Conservation (phyloP, 1,139 yeast genomes). For the Taiozyma sp. region DNA sequence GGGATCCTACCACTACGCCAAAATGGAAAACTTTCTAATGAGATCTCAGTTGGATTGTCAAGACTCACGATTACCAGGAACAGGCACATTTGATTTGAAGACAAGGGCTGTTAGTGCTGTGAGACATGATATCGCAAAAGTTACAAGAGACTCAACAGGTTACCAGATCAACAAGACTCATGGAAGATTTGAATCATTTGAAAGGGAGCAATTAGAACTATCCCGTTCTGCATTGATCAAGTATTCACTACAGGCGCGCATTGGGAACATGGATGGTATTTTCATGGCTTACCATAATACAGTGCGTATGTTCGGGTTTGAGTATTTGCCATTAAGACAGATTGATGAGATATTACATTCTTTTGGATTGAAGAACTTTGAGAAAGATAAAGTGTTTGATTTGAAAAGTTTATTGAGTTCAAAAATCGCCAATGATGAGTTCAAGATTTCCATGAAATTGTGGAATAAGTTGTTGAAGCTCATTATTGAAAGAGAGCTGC, state of each 20-base stretch:
- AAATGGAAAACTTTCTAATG: conserved; percentile 63
- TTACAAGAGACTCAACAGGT: conserved; percentile 44
- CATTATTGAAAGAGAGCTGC: conserved; percentile 26
- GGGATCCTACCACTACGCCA: conserved; percentile 64
- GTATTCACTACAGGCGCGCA: conserved; percentile 85
- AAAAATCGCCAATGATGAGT: conserved; percentile 65
- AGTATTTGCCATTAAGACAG: conserved; percentile 70
- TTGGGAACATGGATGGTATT: conserved; percentile 97
- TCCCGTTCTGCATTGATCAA: conserved; percentile 73
- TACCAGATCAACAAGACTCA: conserved; percentile 58
- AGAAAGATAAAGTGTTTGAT: conserved; percentile 4
- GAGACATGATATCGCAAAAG: conserved; percentile 66
- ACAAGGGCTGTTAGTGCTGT: conserved; percentile 89
- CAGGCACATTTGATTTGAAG: conserved; percentile 88
- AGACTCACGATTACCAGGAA: conserved; percentile 75
- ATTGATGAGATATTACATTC: conserved; percentile 61
- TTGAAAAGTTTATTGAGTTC: conserved; percentile 32
- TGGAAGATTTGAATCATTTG: conserved; percentile 74
- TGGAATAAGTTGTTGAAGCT: conserved; percentile 48
- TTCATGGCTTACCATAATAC: conserved; percentile 89
- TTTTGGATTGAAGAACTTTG: conserved; percentile 10
- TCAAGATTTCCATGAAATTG: conserved; percentile 54
- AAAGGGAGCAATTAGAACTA: conserved; percentile 73
- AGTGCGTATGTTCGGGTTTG: conserved; percentile 79
- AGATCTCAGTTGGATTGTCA: conserved; percentile 89